Base-by-base conservation (phyloP, 1,284 basidiomycete species). In the Cryptococcus amylolentus region DNA sequence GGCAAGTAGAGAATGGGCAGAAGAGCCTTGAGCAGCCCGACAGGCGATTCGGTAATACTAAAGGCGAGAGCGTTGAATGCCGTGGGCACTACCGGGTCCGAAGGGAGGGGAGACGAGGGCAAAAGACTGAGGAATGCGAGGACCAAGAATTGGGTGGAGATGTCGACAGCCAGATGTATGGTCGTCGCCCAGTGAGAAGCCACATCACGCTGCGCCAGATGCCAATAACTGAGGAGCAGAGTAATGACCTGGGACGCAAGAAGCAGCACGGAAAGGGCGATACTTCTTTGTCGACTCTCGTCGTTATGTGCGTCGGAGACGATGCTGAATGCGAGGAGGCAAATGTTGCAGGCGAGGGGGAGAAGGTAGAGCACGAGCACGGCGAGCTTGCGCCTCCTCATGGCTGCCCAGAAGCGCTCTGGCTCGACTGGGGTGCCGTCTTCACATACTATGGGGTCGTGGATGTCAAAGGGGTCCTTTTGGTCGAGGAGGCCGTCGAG, bases 361-460 rank as follows among this genome's bases (percentile, higher is more conserved):
- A 62, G 61, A 28, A 71, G 18, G 54, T 72, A 50, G n/a, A 62
- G 44, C 13, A 81, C 5, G 7, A 73, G 46, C 3, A 73, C 63
- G 13, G 61, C 63, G 1, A 68, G 27, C 46, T 73, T 75, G 28
- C 63, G 40, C 28, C 60, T 44, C 54, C 56, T 54, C 58, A 64
- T 65, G 0, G 54, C 51, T 0, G 50, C 23, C 73, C 90, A 93
- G 69, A 94, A 93, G 14, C 65, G 77, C 12, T 82, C 82, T 51
- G 84, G 85, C 20, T 89, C 79, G 46, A 93, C 81, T 10, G 89
- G 87, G 53, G 84, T 83, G 1, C 91, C 91, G 67, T 93, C 87
- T 13, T 85, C 66, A 37, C 84, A 68, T 67, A 91, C 87, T 64
- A 86, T 84, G 3, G 86, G 83, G 43, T 78, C 85, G 28, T 84